A percentile compares a stretch with the other conserved stretches of the same genome.
phyloP scores from a whole-genome alignment of 306 rosid genomes.

The Pueraria montana region DNA sequence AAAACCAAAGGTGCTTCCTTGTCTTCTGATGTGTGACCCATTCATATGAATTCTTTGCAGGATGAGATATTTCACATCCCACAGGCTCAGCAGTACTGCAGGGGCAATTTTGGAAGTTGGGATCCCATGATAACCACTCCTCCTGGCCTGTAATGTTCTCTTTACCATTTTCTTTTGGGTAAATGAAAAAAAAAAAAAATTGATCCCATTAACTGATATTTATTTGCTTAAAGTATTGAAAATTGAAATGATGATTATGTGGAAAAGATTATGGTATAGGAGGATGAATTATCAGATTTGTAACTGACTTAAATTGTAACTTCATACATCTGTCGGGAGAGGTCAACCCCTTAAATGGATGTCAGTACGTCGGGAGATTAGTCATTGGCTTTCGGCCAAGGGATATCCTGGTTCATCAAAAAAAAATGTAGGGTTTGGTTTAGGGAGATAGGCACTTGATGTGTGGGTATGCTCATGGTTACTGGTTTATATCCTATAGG shows the following conservation, averaged over 20 bases:
- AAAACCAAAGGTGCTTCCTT: background rate
- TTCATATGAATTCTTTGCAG: slow-evolving; percentile 48
- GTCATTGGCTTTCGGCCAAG: too few relatives aligned
- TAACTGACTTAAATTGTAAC: background rate
- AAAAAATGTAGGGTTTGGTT: slow-evolving; percentile 2
- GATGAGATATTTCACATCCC: slow-evolving; percentile 95
- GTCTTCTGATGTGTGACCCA: background rate
- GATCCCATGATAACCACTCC: slow-evolving; percentile 97
- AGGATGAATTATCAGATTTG: background rate
- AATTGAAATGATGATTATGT: background rate
- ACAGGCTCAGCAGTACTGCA: slow-evolving; percentile 83
- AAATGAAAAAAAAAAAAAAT: background rate
- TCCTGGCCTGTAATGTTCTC: slow-evolving; percentile 86
- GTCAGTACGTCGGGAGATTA: too few relatives aligned
- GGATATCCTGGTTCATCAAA: too few relatives aligned
- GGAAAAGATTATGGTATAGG: background rate
- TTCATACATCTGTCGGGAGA: too few relatives aligned
- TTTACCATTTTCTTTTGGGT: background rate
- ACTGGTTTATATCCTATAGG: background rate
- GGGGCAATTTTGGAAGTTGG: slow-evolving; percentile 87
- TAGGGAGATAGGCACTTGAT: background rate
- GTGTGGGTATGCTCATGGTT: background rate
- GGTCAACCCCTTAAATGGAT: too few relatives aligned
- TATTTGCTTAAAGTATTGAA: background rate
- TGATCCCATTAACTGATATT: background rate